A percentile compares a stretch with the other conserved stretches of the same genome.
Conservation (phyloP, 116 monocot genomes). For the Dioscorea cayenensis region DNA sequence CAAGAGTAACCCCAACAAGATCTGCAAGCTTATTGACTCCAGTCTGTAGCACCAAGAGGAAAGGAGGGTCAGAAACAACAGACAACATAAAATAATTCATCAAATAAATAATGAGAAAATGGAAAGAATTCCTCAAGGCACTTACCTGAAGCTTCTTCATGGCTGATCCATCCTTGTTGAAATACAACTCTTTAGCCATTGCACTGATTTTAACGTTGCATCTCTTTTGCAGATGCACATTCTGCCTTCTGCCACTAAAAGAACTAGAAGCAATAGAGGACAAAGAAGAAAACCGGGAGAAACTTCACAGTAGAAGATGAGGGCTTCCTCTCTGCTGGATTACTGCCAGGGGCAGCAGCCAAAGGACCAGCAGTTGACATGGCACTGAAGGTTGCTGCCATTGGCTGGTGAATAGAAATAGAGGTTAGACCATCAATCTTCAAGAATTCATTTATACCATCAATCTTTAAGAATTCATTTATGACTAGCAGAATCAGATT, state of each 20-base stretch:
- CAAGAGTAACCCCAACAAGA: slow-evolving; percentile 72
- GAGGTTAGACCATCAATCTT: background rate
- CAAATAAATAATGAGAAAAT: background rate
- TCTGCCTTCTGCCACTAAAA: slow-evolving; percentile 19
- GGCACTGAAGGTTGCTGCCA: slow-evolving; percentile 37
- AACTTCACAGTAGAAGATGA: slow-evolving; percentile 17
- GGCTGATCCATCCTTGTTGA: slow-evolving; percentile 63
- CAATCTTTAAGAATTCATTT: too few relatives aligned
- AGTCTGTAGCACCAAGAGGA: slow-evolving; percentile 23
- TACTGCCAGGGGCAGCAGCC: slow-evolving; percentile 19
- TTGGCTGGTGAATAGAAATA: slow-evolving; percentile 4
- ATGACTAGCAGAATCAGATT: too few relatives aligned
- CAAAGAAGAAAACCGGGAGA: slow-evolving; percentile 38
- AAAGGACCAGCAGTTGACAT: slow-evolving; percentile 30
- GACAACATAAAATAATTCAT: background rate
- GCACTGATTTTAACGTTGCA: slow-evolving; percentile 32
- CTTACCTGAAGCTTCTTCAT: slow-evolving; percentile 47
- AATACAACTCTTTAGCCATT: slow-evolving; percentile 58
- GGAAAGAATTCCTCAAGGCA: background rate
- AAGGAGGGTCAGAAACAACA: background rate
- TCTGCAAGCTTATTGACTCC: slow-evolving; percentile 81
- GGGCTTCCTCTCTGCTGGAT: slow-evolving; percentile 25
- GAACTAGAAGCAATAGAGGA: slow-evolving; percentile 36
- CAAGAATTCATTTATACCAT: too few relatives aligned
- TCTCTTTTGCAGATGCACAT: slow-evolving; percentile 27